Base-by-base conservation (phyloP, 2,329 filamentous ascomycete genomes). In the Pleurostoma richardsiae region DNA sequence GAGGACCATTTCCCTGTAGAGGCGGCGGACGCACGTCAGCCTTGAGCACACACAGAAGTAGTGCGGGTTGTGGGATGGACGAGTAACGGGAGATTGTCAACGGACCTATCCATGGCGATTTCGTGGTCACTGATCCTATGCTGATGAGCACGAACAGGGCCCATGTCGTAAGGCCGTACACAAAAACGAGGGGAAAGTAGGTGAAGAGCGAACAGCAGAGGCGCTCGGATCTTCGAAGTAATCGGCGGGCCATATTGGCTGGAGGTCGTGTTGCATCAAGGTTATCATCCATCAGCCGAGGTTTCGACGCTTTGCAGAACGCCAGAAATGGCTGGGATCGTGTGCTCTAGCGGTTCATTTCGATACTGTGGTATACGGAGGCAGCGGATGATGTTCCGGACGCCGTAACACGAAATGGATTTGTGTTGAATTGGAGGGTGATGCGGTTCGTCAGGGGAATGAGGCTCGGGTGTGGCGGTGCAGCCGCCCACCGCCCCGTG, bases 101-200 rank as follows among this genome's bases (percentile, higher is more conserved):
- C 73, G 42, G 69, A 83, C 82, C 81, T 59, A 80, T 73, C 78
- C 79, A 83, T 11, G 64, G 62, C 43, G 71, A 77, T 48, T 74
- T 73, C 5, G 71, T 68, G 26, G 75, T 70, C 44, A 68, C 70
- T 29, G 77, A 74, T 44, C 88, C 87, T 49, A 96, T 87, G 47
- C 76, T 83, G 42, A 87, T 77, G 57, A 91, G 79, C 6, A 96
- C 90, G 77, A 87, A 96, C n/a, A 86, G 80, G 3, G 90, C 91
- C 94, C 94, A 99, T 8, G 86, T 86, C n/a, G 90, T 92, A 55
- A 96, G 67, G 47, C 86, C 79, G 61, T 96, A 96, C 49, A 97
- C 88, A 62, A 97, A 96, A 29, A 73, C 73, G 19, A 97, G 76
- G n/a, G 92, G 92, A 56, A 95, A 88, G 66, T 90, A 96, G 29